Percentiles rank a stretch among this genome's conserved stretches.
Conservation (phyloP, 148 eudicot species). For the Persicaria tinctoria region DNA sequence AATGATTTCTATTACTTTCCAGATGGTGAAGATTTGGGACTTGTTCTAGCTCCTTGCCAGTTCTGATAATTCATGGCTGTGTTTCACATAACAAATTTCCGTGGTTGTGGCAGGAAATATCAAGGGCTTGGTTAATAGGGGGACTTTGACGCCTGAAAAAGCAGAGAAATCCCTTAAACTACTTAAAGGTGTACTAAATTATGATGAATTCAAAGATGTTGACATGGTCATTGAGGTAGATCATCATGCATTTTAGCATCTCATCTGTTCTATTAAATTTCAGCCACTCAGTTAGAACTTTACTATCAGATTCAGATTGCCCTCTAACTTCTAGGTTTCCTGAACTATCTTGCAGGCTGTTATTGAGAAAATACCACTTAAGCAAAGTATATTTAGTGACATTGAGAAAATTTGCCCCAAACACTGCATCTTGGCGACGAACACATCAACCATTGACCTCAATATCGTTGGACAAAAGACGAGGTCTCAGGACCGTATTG, state of each 20-base stretch:
- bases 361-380: constrained; percentile 66
- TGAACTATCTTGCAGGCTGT: constrained; percentile 53
- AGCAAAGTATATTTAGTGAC: constrained; percentile 76
- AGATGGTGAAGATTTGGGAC: neutral
- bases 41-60: too few species aligned
- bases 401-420: constrained; percentile 83
- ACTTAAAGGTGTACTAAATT: constrained; percentile 82
- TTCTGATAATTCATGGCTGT: neutral
- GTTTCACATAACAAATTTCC: neutral
- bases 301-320: neutral
- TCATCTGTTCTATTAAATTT: neutral
- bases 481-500: constrained; percentile 62
- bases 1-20: neutral
- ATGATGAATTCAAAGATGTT: constrained; percentile 71
- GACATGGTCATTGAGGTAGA: constrained; percentile 96
- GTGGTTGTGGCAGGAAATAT: constrained; percentile 52
- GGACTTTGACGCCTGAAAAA: constrained; percentile 57
- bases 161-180: constrained; percentile 66
- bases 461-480: constrained; percentile 70
- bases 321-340: neutral
- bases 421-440: constrained; percentile 91
- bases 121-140: constrained; percentile 55
- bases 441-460: constrained; percentile 90
- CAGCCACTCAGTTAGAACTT: neutral
- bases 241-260: neutral